Percentiles rank a stretch among this genome's conserved stretches.
phyloP scores from a whole-genome alignment of 2,329 filamentous ascomycete genomes.

The Trichophyton schoenleinii region DNA sequence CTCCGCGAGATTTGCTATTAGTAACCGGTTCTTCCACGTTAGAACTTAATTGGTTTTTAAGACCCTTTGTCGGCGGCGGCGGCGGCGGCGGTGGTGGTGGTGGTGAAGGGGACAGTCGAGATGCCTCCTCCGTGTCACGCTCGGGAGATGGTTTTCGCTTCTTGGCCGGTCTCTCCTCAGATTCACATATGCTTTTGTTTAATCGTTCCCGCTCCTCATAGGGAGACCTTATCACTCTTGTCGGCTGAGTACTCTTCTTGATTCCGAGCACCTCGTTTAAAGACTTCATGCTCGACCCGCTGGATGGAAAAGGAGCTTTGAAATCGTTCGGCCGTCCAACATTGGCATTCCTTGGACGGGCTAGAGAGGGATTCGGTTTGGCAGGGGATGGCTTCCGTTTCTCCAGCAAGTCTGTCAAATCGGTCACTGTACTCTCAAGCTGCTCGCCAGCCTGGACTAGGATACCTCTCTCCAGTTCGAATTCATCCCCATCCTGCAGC shows the following conservation, averaged over 20 bases:
- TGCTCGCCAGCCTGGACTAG: conserved; percentile 71
- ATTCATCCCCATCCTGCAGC: conserved; percentile 70
- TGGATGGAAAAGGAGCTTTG: conserved; percentile 19
- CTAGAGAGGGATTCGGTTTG: background rate
- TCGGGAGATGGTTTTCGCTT: background rate
- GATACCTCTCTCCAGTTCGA: conserved; percentile 62
- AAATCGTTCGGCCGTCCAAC: conserved; percentile 12
- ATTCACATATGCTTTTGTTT: background rate
- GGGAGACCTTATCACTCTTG: background rate
- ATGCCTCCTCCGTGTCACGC: background rate
- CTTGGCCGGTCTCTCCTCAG: background rate
- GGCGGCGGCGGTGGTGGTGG: background rate
- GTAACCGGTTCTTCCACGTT: background rate
- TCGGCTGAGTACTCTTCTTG: conserved; percentile 22
- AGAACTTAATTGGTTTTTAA: background rate
- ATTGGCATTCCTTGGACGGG: conserved; percentile 10
- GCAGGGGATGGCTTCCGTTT: conserved; percentile 43
- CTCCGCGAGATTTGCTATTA: background rate
- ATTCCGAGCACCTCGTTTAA: conserved; percentile 54
- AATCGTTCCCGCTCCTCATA: conserved; percentile 13
- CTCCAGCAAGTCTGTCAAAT: conserved; percentile 62
- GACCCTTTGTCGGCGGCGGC: background rate
- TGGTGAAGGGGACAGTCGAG: background rate
- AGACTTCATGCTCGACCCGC: conserved; percentile 38
- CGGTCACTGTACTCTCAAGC: conserved; percentile 60